phyloP scores from a whole-genome alignment of 2,329 filamentous ascomycete genomes.

The Penicillium aurantiogriseum region DNA sequence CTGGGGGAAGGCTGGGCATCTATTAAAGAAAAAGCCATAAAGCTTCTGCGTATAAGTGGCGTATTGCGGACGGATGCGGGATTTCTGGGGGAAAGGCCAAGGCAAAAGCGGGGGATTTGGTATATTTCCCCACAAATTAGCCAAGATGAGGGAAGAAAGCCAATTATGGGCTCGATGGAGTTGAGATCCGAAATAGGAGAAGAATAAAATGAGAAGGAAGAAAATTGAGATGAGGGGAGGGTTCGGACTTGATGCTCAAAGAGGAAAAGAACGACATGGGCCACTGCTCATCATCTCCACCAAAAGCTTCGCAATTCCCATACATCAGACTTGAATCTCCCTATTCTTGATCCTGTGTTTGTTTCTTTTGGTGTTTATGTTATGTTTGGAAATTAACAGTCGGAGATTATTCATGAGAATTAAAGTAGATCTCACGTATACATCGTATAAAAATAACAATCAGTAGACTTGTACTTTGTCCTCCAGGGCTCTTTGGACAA shows the following conservation, averaged over 20 bases:
- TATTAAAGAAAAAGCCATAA: background rate
- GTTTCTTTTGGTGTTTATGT: background rate
- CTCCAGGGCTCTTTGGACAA: background rate
- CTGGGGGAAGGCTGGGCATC: background rate
- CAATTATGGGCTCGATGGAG: background rate
- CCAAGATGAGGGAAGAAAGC: background rate
- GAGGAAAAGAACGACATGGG: background rate
- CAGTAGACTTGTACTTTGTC: background rate
- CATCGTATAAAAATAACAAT: background rate
- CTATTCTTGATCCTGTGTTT: background rate
- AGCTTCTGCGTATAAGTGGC: constrained; percentile 3
- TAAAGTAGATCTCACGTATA: background rate
- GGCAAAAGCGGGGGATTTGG: background rate
- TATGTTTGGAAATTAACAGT: background rate
- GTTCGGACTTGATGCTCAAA: constrained; percentile 4
- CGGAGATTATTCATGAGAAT: background rate
- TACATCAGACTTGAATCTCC: background rate
- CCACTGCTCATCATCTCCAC: background rate
- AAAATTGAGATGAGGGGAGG: constrained; percentile 1
- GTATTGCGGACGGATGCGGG: background rate
- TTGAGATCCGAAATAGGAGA: background rate
- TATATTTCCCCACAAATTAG: background rate
- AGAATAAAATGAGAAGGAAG: too few species aligned
- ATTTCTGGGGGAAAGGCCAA: background rate
- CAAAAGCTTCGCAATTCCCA: background rate